Evolutionary conservation across 192 early-diverging fungal genomes (phyloP).

Genomic region (Podila horticola): DNA sequence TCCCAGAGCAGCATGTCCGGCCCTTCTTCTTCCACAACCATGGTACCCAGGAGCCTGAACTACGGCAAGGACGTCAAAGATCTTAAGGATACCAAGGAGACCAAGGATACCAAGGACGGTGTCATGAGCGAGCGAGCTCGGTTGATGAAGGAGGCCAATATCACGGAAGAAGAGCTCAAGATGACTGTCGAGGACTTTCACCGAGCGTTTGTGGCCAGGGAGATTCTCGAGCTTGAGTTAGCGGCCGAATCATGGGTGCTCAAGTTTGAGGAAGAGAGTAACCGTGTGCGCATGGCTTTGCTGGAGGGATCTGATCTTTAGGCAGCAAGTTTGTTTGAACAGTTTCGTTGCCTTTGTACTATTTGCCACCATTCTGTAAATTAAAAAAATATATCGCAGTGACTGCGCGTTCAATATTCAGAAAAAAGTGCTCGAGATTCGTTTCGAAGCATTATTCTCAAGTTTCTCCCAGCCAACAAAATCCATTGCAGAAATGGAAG

Average conservation of each 20-base stretch:
- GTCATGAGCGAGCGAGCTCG: background rate
- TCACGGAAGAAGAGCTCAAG: background rate
- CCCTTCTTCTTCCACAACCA: too few relatives aligned
- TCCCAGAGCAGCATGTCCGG: too few relatives aligned
- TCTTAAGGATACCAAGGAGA: slow-evolving; percentile 9
- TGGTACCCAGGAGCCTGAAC: too few relatives aligned
- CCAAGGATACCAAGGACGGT: background rate
- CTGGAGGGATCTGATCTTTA: slow-evolving; percentile 7
- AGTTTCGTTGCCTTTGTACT: too few relatives aligned
- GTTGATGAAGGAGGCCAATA: background rate
- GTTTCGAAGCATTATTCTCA: too few relatives aligned
- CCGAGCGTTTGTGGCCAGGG: slow-evolving; percentile 11
- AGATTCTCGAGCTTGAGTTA: slow-evolving; percentile 26
- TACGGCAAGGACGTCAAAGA: background rate
- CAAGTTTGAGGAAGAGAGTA: slow-evolving; percentile 33
- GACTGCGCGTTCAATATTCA: too few relatives aligned
- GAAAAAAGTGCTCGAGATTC: too few relatives aligned
- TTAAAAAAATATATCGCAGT: too few relatives aligned
- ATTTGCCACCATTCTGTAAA: too few relatives aligned
- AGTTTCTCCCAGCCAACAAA: too few relatives aligned
- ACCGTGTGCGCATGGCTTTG: slow-evolving; percentile 23
- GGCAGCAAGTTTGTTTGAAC: too few relatives aligned
- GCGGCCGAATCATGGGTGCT: slow-evolving; percentile 31
- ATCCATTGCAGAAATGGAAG: too few relatives aligned
- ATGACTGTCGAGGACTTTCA: slow-evolving; percentile 41